A percentile compares a stretch with the other conserved stretches of the same genome.
These are phyloP conservation scores for Chrysoporthe puriensis DNA, from an alignment of 2,329 filamentous ascomycete genomes.

Conservation along the genomic window DNA sequence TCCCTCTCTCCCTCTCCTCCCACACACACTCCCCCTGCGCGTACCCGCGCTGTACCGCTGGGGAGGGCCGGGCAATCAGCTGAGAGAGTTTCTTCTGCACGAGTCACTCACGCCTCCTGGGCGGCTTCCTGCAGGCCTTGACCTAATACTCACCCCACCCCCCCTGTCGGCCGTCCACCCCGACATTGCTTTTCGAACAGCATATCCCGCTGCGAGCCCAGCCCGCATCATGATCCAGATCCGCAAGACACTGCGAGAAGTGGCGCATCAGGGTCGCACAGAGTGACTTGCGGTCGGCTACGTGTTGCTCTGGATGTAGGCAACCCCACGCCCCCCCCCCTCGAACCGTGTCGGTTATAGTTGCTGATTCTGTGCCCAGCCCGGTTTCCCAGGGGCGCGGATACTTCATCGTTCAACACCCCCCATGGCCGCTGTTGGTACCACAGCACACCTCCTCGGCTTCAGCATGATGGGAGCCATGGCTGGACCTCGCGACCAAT, in stretches of 20 bases:
- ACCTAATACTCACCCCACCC: constrained; percentile 5
- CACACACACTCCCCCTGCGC: constrained; percentile 19
- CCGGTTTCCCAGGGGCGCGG: constrained; percentile 22
- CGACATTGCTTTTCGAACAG: constrained; percentile 3
- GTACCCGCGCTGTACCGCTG: constrained; percentile 14
- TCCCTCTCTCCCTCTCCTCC: constrained; percentile 4
- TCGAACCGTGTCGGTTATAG: constrained; percentile 6
- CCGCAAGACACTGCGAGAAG: constrained; percentile 12
- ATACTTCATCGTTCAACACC: neutral
- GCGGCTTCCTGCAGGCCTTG: constrained; percentile 12
- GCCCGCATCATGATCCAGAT: constrained; percentile 1
- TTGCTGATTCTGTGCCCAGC: constrained; percentile 19
- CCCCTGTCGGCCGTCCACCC: neutral
- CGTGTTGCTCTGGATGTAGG: constrained; percentile 11
- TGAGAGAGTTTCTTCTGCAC: neutral
- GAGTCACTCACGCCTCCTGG: constrained; percentile 4
- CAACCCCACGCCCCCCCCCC: neutral
- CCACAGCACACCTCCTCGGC: constrained; percentile 36
- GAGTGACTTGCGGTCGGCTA: neutral
- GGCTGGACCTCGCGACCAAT: constrained; percentile 40
- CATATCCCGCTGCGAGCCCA: neutral
- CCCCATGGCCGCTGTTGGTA: constrained; percentile 40
- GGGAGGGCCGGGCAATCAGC: constrained; percentile 18
- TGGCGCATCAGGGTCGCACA: constrained; percentile 17
- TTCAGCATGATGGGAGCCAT: constrained; percentile 41